A percentile compares a stretch with the other conserved stretches of the same genome.
phyloP scores from a whole-genome alignment of 2,329 filamentous ascomycete genomes.

The Arthrinium phaeospermum region DNA sequence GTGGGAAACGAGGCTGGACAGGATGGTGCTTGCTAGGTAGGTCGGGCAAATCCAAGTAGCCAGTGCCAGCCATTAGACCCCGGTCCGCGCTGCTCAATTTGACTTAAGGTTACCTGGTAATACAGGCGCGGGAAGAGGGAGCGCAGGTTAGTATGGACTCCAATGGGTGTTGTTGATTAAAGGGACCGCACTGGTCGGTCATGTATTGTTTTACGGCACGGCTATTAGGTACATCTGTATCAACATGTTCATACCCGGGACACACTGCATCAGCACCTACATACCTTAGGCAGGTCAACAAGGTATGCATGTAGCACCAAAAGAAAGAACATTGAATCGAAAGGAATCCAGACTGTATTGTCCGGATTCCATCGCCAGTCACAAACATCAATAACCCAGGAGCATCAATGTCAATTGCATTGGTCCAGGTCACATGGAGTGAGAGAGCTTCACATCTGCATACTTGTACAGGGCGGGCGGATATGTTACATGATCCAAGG shows the following conservation, averaged over 20 bases:
- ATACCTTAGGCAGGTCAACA: not conserved
- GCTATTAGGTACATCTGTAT: not conserved
- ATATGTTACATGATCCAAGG: not conserved
- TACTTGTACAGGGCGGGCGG: not conserved
- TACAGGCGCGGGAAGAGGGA: not conserved
- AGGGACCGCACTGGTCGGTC: slow-evolving; percentile 4
- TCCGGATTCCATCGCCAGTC: not conserved
- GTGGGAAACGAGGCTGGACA: slow-evolving; percentile 10
- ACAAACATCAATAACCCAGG: not conserved
- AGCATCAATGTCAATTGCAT: not conserved
- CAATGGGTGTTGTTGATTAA: not conserved
- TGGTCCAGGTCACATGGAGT: not conserved
- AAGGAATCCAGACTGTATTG: not conserved
- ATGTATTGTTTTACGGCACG: not conserved
- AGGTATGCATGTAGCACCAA: not conserved
- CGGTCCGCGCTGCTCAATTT: not conserved
- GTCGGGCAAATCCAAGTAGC: not conserved
- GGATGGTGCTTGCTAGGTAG: slow-evolving; percentile 11
- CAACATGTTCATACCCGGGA: not conserved
- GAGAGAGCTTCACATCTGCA: not conserved
- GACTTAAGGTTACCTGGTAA: slow-evolving; percentile 11
- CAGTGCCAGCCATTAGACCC: slow-evolving; percentile 1
- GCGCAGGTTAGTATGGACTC: not conserved
- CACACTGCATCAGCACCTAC: not conserved
- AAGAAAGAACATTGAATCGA: not conserved